These are phyloP conservation scores for Phytopythium delawarense DNA, from an alignment of 352 stramenopile species.

Conservation along the genomic window DNA sequence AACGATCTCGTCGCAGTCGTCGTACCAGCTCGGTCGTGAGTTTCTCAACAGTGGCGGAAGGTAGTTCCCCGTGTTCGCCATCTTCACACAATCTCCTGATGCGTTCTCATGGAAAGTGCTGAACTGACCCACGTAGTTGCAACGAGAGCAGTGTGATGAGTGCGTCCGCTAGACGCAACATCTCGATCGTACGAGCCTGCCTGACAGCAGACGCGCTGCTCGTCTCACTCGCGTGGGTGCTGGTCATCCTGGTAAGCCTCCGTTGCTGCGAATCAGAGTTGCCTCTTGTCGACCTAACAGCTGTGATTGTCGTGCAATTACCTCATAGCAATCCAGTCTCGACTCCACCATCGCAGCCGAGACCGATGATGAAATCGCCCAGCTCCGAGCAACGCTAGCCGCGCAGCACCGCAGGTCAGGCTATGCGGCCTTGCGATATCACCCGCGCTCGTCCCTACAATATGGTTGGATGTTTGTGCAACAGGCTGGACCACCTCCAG, in stretches of 20 bases:
- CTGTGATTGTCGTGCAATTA: background rate
- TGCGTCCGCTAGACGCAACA: constrained; percentile 16
- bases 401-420: background rate
- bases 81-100: background rate
- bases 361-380: background rate
- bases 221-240: constrained; percentile 42
- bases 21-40: constrained; percentile 33
- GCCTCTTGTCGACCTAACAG: background rate
- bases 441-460: background rate
- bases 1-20: constrained; percentile 37
- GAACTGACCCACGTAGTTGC: constrained; percentile 13
- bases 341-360: background rate
- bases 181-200: constrained; percentile 26
- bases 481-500: constrained; percentile 41
- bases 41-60: constrained; percentile 31
- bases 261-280: background rate
- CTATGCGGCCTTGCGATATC: background rate
- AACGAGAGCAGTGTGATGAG: constrained; percentile 13
- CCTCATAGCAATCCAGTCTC: background rate
- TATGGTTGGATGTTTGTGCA: background rate
- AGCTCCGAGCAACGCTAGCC: background rate
- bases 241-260: constrained; percentile 40
- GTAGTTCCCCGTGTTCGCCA: constrained; percentile 14
- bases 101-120: background rate
- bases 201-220: constrained; percentile 36